Base-by-base conservation (phyloP, 2,329 filamentous ascomycete species). In the Tolypocladium ophioglossoides region DNA sequence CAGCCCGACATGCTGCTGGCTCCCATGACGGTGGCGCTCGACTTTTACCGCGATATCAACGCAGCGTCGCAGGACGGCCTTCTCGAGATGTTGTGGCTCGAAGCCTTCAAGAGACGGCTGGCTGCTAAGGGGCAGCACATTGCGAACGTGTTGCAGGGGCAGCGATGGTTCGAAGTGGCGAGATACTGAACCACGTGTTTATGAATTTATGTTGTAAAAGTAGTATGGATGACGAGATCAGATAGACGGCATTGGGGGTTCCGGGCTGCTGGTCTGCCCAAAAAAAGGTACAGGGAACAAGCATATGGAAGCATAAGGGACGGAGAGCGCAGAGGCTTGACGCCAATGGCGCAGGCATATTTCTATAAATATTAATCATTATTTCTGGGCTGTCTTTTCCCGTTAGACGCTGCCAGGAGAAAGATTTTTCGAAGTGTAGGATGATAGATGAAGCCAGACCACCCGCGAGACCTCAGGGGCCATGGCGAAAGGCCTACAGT, bases 21-120 rank as follows among this genome's bases (percentile, higher is more conserved):
- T 12, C 74, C 76, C 4, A 67, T 79, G 63, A 67, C 63, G 9
- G 68, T 74, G 16, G 74, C 71, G 1, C 63, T 72, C 57, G 63
- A 70, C n/a, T 71, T 74, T 38, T 79, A 74, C 58, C 65, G 64
- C 27, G 68, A 69, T 8, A 66, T 74, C 49, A 68, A 71, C 52
- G 61, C 65, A 9, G 59, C 64, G 8, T 69, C 68, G 3, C 70
- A 72, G 47, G 72, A 75, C 32, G 73, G 71, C 4, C 58, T 73
- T 30, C 62, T 76, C 34, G 77, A 78, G 63, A 59, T 75, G 14
- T 62, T 76, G 56, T 79, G 77, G 76, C 72, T 77, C 40, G 72
- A 75, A 9, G 68, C 61, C 2, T 78, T 78, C 57, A 66, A 69
- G 44, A 62, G 59, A 32, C 64, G 72, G 11, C 55, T 79, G 54